A percentile compares a stretch with the other conserved stretches of the same genome.
phyloP scores from a whole-genome alignment of 1,284 basidiomycete genomes.

The Microbotryum intermedium region DNA sequence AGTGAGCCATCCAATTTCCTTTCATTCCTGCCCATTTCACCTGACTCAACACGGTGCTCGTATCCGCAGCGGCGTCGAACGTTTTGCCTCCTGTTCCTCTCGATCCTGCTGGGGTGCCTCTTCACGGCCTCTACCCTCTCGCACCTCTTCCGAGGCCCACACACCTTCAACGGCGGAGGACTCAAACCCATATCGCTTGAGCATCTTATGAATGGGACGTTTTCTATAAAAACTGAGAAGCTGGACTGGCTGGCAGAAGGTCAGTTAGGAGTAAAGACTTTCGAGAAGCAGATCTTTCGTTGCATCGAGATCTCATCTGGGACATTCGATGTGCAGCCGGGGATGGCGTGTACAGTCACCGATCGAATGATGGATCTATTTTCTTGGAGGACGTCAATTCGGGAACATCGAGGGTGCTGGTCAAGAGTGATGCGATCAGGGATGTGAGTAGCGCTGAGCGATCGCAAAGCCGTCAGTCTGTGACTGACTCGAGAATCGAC shows the following conservation, averaged over 20 bases:
- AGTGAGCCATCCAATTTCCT: no score
- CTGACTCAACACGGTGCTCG: no score
- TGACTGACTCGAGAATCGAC: background rate
- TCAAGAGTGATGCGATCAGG: slow-evolving; percentile 52
- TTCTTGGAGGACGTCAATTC: slow-evolving; percentile 66
- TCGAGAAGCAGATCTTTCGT: no score
- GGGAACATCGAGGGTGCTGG: slow-evolving; percentile 58
- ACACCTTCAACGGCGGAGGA: slow-evolving; percentile 15
- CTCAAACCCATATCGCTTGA: slow-evolving; percentile 12
- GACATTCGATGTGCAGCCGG: slow-evolving; percentile 50
- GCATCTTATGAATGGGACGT: slow-evolving; percentile 79
- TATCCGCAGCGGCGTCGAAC: no score
- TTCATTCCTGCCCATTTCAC: no score
- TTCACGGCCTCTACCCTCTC: background rate
- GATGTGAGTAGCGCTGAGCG: slow-evolving; percentile 46
- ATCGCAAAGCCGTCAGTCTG: background rate
- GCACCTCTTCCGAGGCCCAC: background rate
- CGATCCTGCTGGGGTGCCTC: slow-evolving; percentile 4
- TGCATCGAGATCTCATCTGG: background rate
- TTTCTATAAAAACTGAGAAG: slow-evolving; percentile 45
- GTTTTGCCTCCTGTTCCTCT: background rate
- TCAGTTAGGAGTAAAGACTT: slow-evolving; percentile 41
- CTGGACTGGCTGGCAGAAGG: slow-evolving; percentile 84
- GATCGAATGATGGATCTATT: slow-evolving; percentile 53
- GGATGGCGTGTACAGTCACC: slow-evolving; percentile 76